These are phyloP conservation scores for Ensete glaucum DNA, from an alignment of 176 grass and related monocot genomes.

Conservation along the genomic window DNA sequence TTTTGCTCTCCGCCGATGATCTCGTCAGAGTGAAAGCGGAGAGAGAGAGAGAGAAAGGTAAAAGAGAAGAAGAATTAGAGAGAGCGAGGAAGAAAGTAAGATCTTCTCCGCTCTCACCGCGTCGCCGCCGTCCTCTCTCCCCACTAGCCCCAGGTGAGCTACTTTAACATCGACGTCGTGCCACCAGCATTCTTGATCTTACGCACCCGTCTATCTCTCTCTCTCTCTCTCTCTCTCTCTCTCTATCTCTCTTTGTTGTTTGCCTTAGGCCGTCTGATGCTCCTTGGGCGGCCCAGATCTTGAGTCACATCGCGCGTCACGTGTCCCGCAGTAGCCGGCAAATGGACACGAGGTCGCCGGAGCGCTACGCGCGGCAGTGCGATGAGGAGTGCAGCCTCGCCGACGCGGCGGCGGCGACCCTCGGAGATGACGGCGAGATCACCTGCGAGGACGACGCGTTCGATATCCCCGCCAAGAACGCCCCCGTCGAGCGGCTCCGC, in stretches of 20 bases:
- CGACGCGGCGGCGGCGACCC: constrained; percentile 9
- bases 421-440: constrained; percentile 4
- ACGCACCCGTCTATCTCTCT: background rate
- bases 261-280: background rate
- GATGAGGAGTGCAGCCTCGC: background rate
- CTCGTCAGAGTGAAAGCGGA: too few relatives aligned
- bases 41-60: too few relatives aligned
- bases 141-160: too few relatives aligned
- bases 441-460: constrained; percentile 48
- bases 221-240: background rate
- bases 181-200: too few relatives aligned
- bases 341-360: background rate
- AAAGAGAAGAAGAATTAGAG: too few relatives aligned
- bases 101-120: too few relatives aligned
- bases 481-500: constrained; percentile 42
- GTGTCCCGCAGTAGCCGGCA: background rate
- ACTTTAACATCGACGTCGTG: too few relatives aligned
- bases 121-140: too few relatives aligned
- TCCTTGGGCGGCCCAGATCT: background rate
- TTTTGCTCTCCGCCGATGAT: too few relatives aligned
- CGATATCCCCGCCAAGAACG: constrained; percentile 72
- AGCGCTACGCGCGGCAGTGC: background rate
- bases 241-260: background rate
- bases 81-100: too few relatives aligned
- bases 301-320: background rate